Evolutionary conservation across 257 asterid genomes (phyloP).

Genomic region (Sherardia arvensis): DNA sequence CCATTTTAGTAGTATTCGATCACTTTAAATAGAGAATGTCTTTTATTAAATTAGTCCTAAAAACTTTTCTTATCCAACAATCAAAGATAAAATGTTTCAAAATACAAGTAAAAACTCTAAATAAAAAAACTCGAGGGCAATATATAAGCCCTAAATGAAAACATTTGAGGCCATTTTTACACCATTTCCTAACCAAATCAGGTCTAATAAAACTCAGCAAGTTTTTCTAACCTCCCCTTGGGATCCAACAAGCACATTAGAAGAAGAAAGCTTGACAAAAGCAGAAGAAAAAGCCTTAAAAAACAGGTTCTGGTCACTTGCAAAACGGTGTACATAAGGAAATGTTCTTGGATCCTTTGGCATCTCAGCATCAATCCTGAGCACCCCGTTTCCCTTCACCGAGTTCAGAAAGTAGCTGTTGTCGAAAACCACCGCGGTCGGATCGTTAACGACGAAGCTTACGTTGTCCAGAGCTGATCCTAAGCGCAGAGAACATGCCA

Average conservation of each 20-base stretch:
- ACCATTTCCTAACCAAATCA: not conserved
- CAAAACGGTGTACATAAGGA: conserved; percentile 27
- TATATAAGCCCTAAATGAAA: not conserved
- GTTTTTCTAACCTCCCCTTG: conserved; percentile 30
- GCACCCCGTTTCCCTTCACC: conserved; percentile 27
- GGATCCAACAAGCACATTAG: conserved; percentile 30
- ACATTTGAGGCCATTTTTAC: not conserved
- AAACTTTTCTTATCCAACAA: no score
- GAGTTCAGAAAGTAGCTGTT: conserved; percentile 29
- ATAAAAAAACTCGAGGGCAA: no score
- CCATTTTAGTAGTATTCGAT: no score
- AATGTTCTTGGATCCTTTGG: conserved; percentile 32
- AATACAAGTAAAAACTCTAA: not conserved
- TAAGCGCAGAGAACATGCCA: not conserved
- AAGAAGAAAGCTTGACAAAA: conserved; percentile 34
- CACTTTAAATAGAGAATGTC: no score
- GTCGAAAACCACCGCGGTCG: conserved; percentile 6
- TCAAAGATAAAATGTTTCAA: not conserved
- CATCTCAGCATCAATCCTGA: conserved; percentile 33
- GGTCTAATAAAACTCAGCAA: conserved; percentile 10
- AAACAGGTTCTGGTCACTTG: conserved; percentile 21
- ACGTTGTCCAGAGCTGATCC: conserved; percentile 5
- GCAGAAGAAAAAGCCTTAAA: conserved; percentile 36
- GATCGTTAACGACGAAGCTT: conserved; percentile 21
- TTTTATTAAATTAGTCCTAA: no score